Percentiles rank a stretch among this genome's conserved stretches.
Evolutionary conservation across 2,329 filamentous ascomycete species (phyloP).

Genomic region (Botrytis galanthina): DNA sequence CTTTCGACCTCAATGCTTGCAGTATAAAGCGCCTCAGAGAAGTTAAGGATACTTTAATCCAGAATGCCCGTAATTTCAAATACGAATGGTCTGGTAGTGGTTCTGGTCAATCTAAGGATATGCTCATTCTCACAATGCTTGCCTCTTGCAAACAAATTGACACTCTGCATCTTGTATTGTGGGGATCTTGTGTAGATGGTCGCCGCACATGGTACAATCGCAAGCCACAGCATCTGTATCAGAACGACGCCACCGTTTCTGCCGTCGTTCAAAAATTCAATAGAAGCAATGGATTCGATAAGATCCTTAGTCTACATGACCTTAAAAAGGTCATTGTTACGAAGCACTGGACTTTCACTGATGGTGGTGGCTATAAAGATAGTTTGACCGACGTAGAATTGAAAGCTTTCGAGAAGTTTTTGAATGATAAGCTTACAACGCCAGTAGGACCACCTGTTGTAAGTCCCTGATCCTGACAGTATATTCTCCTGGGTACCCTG

Average conservation of each 20-base stretch:
- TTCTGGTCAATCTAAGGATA: conserved; percentile 18
- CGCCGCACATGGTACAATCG: background rate
- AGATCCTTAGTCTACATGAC: conserved; percentile 22
- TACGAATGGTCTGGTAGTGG: conserved; percentile 21
- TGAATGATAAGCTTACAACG: conserved; percentile 10
- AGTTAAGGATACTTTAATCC: conserved; percentile 3
- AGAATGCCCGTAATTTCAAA: conserved; percentile 23
- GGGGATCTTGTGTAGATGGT: conserved; percentile 1
- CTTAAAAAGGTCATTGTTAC: conserved; percentile 26
- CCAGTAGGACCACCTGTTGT: conserved; percentile 1
- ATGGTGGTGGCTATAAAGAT: background rate
- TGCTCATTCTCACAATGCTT: conserved; percentile 2
- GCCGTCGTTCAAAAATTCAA: conserved; percentile 24
- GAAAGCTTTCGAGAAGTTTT: conserved; percentile 9
- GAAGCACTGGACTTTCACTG: background rate
- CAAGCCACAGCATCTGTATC: conserved; percentile 11
- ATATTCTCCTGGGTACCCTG: background rate
- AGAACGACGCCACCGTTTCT: conserved; percentile 15
- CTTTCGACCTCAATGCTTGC: conserved; percentile 19
- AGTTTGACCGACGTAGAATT: background rate
- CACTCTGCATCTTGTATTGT: conserved; percentile 19
- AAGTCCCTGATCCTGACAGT: background rate
- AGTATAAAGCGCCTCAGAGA: background rate
- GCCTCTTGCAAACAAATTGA: conserved; percentile 18
- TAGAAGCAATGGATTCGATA: conserved; percentile 25